phyloP scores from a whole-genome alignment of 2,329 filamentous ascomycete genomes.

The Hawksworthiomyces lignivorus region DNA sequence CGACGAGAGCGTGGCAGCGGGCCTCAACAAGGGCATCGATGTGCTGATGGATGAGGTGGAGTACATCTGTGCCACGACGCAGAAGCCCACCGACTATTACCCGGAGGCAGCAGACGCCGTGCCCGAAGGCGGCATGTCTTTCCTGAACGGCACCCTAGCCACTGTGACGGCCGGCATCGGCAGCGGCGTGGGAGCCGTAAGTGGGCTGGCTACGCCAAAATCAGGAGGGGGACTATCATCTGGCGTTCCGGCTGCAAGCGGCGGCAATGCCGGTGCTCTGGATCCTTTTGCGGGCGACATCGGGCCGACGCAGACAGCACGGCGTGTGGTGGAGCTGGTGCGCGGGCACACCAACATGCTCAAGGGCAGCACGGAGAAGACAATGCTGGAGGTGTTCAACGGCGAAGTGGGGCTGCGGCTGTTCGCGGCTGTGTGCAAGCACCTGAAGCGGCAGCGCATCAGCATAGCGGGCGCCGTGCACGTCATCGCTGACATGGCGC shows the following conservation, averaged over 20 bases:
- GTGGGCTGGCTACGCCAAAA: constrained; percentile 21
- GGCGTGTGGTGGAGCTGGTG: constrained; percentile 75
- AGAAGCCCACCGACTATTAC: constrained; percentile 84
- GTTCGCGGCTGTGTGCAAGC: constrained; percentile 89
- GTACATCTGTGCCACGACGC: constrained; percentile 83
- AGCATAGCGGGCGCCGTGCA: constrained; percentile 83
- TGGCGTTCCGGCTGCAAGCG: not conserved
- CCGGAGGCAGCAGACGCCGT: constrained; percentile 41
- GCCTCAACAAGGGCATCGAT: constrained; percentile 94
- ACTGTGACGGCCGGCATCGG: constrained; percentile 19
- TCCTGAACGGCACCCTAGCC: constrained; percentile 14
- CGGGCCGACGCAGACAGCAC: constrained; percentile 73
- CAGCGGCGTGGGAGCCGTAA: too few relatives aligned
- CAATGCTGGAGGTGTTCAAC: constrained; percentile 96
- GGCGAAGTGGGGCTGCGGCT: constrained; percentile 91
- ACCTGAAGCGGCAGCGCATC: constrained; percentile 91
- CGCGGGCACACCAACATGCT: constrained; percentile 88
- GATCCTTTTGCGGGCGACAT: constrained; percentile 12
- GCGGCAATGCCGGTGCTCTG: constrained; percentile 13
- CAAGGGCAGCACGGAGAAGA: constrained; percentile 91
- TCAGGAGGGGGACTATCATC: constrained; percentile 1
- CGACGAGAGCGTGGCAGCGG: constrained; percentile 90
- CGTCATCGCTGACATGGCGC: constrained; percentile 93
- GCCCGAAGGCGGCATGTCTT: constrained; percentile 12
- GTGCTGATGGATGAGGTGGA: constrained; percentile 98